phyloP scores from a whole-genome alignment of 345 rosid genomes.

The Eucalyptus shirleyi region DNA sequence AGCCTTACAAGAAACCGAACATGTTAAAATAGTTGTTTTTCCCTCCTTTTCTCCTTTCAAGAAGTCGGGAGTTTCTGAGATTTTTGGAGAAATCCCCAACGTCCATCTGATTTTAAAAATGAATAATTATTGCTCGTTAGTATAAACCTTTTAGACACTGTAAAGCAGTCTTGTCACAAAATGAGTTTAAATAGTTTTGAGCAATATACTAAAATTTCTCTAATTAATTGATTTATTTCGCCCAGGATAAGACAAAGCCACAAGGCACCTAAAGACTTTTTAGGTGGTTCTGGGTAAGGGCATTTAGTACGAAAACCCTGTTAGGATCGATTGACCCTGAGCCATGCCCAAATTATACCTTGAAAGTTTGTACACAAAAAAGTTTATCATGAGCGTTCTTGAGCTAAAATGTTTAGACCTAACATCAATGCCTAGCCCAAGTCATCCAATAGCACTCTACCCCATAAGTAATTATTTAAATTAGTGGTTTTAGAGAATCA shows the following conservation, averaged over 20 bases:
- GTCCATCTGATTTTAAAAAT: neutral
- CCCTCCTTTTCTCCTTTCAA: neutral
- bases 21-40: neutral
- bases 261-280: neutral
- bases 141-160: too few relatives aligned
- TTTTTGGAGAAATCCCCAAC: neutral
- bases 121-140: too few relatives aligned
- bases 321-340: neutral
- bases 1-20: neutral
- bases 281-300: neutral
- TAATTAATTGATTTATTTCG: neutral
- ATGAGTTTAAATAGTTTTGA: neutral
- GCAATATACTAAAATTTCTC: neutral
- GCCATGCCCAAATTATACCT: neutral
- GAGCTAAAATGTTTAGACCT: neutral
- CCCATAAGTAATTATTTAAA: neutral
- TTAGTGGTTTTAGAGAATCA: neutral
- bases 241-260: neutral
- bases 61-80: neutral
- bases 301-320: neutral
- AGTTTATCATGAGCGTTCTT: neutral
- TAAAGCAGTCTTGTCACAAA: neutral
- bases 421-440: neutral
- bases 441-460: neutral
- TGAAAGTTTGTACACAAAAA: too few relatives aligned